Conservation (phyloP, 108 stramenopile genomes). For the Aurantiochytrium sp. region DNA sequence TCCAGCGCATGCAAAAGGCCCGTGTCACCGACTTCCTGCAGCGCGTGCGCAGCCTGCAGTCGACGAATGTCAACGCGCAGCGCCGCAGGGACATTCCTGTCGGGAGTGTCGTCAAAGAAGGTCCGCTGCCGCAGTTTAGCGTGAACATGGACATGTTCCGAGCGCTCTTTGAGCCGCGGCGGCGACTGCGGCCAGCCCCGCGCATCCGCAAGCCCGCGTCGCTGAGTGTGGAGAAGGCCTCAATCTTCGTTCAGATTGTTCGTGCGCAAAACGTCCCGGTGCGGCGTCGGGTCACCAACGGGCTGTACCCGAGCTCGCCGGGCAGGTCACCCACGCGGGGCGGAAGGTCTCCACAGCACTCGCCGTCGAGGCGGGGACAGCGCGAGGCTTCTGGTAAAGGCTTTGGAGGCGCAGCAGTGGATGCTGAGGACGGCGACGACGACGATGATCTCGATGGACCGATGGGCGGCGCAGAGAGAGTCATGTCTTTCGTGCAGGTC, state of each 20-base stretch:
- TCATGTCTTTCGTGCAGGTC: slow-evolving; percentile 51
- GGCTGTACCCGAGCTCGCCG: neutral
- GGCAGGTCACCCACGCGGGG: neutral
- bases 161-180: neutral
- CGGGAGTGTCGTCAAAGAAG: slow-evolving; percentile 26
- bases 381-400: neutral
- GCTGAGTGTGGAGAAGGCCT: slow-evolving; percentile 3
- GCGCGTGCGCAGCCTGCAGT: neutral
- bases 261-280: slow-evolving; percentile 32
- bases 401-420: neutral
- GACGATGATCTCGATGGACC: neutral
- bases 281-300: neutral
- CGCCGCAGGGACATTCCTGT: neutral
- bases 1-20: neutral
- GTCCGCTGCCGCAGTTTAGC: neutral
- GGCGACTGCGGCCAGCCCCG: slow-evolving; percentile 13
- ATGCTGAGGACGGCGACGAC: neutral
- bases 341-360: neutral
- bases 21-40: slow-evolving; percentile 28
- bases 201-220: neutral
- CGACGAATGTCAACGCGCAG: neutral
- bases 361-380: neutral
- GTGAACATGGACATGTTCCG: neutral
- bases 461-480: neutral
- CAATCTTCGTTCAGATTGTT: slow-evolving; percentile 39